Evolutionary conservation across 345 rosid species (phyloP).

Genomic region (Sonneratia caseolaris): DNA sequence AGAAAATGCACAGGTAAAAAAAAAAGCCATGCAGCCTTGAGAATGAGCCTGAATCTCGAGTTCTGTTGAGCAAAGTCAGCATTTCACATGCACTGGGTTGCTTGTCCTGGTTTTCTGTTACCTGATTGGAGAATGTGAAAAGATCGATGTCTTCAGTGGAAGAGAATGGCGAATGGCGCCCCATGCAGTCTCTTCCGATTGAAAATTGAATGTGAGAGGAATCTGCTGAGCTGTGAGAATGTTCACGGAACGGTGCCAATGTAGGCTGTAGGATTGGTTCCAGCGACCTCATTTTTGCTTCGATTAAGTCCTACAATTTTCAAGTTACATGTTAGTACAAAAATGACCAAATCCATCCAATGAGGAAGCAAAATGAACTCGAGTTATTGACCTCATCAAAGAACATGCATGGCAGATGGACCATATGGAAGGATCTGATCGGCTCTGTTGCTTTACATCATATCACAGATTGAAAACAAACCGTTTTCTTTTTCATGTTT

Average conservation of each 20-base stretch:
- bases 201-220: neutral
- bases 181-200: neutral
- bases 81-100: neutral
- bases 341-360: neutral
- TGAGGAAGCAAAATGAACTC: neutral
- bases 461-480: neutral
- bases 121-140: neutral
- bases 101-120: neutral
- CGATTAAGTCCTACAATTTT: slow-evolving; percentile 1
- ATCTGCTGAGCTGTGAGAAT: neutral
- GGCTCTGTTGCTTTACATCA: neutral
- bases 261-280: neutral
- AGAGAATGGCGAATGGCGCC: neutral
- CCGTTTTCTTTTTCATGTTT: no score
- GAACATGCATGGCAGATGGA: no score
- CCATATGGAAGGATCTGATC: no score
- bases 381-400: no score
- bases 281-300: slow-evolving; percentile 1
- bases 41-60: neutral
- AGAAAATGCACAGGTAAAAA: neutral
- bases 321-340: neutral
- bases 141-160: neutral
- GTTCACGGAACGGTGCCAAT: neutral
- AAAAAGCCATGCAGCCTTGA: neutral
- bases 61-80: neutral